Base-by-base conservation (phyloP, 169 alveolate genomes). In the Cyclospora cayetanensis region DNA sequence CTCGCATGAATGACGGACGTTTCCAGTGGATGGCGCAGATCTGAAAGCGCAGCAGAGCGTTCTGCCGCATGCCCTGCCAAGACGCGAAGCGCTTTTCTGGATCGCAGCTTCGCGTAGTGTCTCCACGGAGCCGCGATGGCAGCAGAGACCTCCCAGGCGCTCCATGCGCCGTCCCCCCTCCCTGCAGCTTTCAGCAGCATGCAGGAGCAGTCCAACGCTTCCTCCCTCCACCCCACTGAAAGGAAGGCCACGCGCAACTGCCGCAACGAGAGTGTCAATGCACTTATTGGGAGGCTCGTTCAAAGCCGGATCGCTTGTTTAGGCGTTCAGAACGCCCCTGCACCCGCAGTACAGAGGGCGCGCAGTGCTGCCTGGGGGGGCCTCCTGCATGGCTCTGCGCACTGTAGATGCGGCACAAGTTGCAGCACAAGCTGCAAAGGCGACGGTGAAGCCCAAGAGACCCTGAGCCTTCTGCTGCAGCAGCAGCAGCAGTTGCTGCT, bases 321-420 rank as follows among this genome's bases (percentile, higher is more conserved):
- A 18, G 72, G 72, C 72, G 35, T 60, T 18, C 20, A 4, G 72
- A 41, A 41, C 43, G 77, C 41, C 77, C 77, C 77, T 41, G 2
- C 0, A 1, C 12, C 77, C 25, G 77, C 77, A n/a, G 31, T 7
- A 18, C 77, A 27, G 37, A 65, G 77, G 77, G 77, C 77, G 20
- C 77, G 77, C 77, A 65, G 77, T 41, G 77, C 77, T 27, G 77
- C 77, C 4, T 65, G 77, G 77, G 77, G 77, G 77, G 77, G 43
- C 77, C 77, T 65, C 3, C 77, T 65, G 41, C 25, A 41, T 0
- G 5, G 43, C 77, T 65, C 77, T 27, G 18, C 31, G 25, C 77
- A 65, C 39, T 65, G 77, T 41, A 65, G 2, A 35, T 27, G 39
- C 43, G 31, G 39, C 43, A 65, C 43, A 9, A 65, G 77, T 41